These are phyloP conservation scores for Cymbidium sinense DNA, from an alignment of 106 monocot genomes.

Conservation along the genomic window DNA sequence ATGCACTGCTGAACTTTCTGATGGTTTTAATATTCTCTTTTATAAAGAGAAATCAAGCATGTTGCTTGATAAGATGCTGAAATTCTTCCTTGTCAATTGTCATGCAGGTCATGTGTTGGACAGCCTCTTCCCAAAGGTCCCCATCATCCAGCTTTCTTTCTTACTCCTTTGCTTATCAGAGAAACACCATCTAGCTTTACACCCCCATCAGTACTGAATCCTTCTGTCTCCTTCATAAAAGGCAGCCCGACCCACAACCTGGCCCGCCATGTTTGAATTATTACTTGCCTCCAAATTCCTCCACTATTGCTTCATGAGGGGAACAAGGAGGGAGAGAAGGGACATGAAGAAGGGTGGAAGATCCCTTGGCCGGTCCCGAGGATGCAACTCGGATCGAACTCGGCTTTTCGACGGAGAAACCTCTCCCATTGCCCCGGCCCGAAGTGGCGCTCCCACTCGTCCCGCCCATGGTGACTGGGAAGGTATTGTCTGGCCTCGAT, in stretches of 20 bases:
- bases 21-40: neutral
- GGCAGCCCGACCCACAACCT: neutral
- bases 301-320: neutral
- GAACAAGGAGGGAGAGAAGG: conserved; percentile 10
- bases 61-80: neutral
- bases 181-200: neutral
- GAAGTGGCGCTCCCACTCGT: conserved; percentile 66
- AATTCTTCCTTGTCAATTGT: neutral
- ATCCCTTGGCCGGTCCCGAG: conserved; percentile 62
- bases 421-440: conserved; percentile 44
- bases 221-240: neutral
- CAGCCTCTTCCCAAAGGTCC: neutral
- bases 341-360: conserved; percentile 23
- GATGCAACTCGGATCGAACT: conserved; percentile 65
- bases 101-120: neutral
- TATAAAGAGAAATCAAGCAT: neutral
- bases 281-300: neutral
- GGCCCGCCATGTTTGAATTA: neutral
- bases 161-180: no score
- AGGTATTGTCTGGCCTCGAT: conserved; percentile 73
- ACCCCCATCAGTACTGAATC: neutral
- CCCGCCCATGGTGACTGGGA: conserved; percentile 28
- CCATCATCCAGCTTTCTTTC: neutral
- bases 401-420: conserved; percentile 43
- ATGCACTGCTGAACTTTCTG: neutral